phyloP scores from a whole-genome alignment of 768 basidiomycete species.

The Fibroporia radiculosa region DNA sequence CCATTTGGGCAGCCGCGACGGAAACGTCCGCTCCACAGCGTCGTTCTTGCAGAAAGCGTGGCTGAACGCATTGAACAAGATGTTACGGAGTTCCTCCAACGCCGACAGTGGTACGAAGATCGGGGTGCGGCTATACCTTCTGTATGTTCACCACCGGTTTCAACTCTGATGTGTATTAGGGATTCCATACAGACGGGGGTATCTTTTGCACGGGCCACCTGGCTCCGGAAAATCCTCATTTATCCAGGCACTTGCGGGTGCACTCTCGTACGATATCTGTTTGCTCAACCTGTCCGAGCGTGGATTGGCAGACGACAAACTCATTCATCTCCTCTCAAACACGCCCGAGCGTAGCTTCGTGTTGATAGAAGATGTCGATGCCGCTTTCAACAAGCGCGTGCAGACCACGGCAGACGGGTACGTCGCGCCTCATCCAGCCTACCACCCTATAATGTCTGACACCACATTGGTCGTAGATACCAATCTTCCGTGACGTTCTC shows the following conservation, averaged over 20 bases:
- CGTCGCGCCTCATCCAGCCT: conserved; percentile 22
- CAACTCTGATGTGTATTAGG: conserved; percentile 38
- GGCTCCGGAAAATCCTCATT: conserved; percentile 98
- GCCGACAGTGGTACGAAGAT: conserved; percentile 93
- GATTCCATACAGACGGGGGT: conserved; percentile 94
- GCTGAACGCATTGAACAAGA: conserved; percentile 80
- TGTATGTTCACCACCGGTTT: not conserved
- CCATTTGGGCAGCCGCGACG: conserved; percentile 89
- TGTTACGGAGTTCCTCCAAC: conserved; percentile 69
- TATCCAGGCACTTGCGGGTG: conserved; percentile 94
- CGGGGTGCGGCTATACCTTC: conserved; percentile 50
- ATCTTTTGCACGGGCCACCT: conserved; percentile 91
- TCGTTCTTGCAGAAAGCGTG: conserved; percentile 79
- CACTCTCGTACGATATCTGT: conserved; percentile 91
- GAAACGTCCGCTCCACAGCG: conserved; percentile 81
- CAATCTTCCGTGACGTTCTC: conserved; percentile 97
- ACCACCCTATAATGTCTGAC: not conserved
- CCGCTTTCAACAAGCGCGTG: conserved; percentile 89
- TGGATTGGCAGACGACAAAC: conserved; percentile 93
- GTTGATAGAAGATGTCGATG: conserved; percentile 96
- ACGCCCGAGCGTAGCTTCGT: conserved; percentile 89
- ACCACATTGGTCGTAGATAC: conserved; percentile 44
- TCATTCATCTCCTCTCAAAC: conserved; percentile 88
- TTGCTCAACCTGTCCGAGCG: conserved; percentile 93
- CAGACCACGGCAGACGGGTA: conserved; percentile 92